Percentiles rank a stretch among this genome's conserved stretches.
Conservation (phyloP, 306 rosid species). For the Ormosia semicastrata region DNA sequence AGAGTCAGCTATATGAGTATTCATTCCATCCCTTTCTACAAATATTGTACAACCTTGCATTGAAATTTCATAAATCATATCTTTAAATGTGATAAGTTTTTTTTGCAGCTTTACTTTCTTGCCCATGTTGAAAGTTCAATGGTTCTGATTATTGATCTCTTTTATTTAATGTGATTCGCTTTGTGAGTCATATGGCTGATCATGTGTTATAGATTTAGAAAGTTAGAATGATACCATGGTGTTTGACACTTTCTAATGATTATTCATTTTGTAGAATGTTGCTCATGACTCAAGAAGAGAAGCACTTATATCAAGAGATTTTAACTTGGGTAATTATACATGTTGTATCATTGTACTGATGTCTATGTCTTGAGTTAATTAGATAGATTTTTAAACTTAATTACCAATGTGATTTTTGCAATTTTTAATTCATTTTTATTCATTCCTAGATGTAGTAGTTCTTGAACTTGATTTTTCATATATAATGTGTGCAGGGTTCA, state of each 20-base stretch:
- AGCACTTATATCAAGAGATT: constrained; percentile 55
- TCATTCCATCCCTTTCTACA: no score
- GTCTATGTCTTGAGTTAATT: background rate
- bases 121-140: background rate
- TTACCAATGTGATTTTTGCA: background rate
- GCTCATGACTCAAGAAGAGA: constrained; percentile 82
- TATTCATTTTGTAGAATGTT: constrained; percentile 65
- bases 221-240: background rate
- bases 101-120: background rate
- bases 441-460: no score
- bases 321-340: constrained; percentile 48
- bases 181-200: background rate
- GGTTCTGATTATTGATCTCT: background rate
- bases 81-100: no score
- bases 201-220: constrained; percentile 5
- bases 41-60: no score
- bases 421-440: background rate
- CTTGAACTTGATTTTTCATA: no score
- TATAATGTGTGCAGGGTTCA: no score
- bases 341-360: background rate
- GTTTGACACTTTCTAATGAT: constrained; percentile 16
- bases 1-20: no score
- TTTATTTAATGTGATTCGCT: background rate
- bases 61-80: no score
- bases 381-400: background rate